Percentiles rank a stretch among this genome's conserved stretches.
Evolutionary conservation across 108 stramenopile genomes (phyloP).

Genomic region (Nitzschia sp.): DNA sequence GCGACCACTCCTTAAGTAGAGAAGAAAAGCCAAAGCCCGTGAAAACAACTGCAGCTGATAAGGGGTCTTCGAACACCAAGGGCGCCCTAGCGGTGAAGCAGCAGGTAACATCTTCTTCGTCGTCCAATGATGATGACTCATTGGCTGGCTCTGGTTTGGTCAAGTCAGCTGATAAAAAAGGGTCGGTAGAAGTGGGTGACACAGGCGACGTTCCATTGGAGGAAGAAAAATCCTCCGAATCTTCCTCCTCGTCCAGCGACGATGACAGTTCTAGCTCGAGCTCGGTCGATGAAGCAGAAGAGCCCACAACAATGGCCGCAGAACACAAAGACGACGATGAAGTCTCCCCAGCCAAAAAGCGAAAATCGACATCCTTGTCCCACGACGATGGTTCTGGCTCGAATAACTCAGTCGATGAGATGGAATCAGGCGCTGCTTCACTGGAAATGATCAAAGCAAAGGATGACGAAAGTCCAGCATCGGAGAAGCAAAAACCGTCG

Average conservation of each 20-base stretch:
- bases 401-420: neutral
- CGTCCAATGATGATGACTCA: too few species aligned
- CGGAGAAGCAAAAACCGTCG: neutral
- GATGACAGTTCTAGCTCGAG: too few species aligned
- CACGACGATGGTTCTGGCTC: neutral
- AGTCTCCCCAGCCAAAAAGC: neutral
- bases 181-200: too few species aligned
- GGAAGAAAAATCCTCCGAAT: too few species aligned
- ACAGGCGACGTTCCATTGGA: too few species aligned
- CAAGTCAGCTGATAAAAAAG: too few species aligned
- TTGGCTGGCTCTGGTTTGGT: too few species aligned
- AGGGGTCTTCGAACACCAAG: neutral
- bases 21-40: neutral
- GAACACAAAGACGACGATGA: neutral
- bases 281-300: too few species aligned
- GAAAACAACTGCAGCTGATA: neutral
- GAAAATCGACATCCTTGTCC: neutral
- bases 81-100: neutral
- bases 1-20: neutral
- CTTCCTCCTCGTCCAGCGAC: too few species aligned
- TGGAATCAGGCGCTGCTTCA: too few species aligned
- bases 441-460: neutral
- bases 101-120: too few species aligned
- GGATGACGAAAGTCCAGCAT: neutral
- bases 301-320: too few species aligned